Evolutionary conservation across 2,329 filamentous ascomycete genomes (phyloP), one percentile per base, ranked within the genome.

Genomic region (Pseudohalonectria lignicola): DNA sequence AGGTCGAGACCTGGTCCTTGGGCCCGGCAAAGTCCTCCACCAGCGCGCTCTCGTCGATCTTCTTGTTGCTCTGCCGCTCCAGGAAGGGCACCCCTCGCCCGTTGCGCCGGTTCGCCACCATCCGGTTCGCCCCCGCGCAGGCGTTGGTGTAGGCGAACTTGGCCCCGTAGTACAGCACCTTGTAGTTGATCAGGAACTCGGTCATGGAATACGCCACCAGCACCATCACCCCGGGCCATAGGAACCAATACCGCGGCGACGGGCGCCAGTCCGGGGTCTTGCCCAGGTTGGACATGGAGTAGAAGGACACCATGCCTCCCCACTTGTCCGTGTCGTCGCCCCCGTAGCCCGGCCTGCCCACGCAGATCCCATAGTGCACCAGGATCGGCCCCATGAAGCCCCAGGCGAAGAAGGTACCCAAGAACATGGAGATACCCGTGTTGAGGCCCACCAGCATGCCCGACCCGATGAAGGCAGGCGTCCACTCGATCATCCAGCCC

Each of bases 401-500:
- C 69, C 69, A 76, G 18, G 72, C 71, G 20, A 73, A 52, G 35
- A 77, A 59, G 13, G 67, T 69, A 15, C 75, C 74, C 12, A 47
- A 60, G 42, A 71, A 71, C 64, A 75, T 75, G 9, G 74, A 78
- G 40, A 74, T 48, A 18, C 71, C 68, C 13, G 71, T 66, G 52
- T 76, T 79, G 43, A 63, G 63, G 39, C 57, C 58, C 19, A 66
- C 74, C 13, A 66, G 64, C n/a, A 63, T 57, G n/a, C 61, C 61
- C 15, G 59, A 76, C 5, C 74, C 74, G 43, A 77, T 73, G 54
- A 78, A 77, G 26, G 74, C 74, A 0, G 74, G 73, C 0, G 73
- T 77, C 46, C 64, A 67, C 45, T 76, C 72, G 33, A 76, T 60
- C 44, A 69, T 61, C 74, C 74, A 79, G 11, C 71, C 71, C 75